Conservation (phyloP, 192 early-diverging fungal genomes). For the Haplosporangium gracile region DNA sequence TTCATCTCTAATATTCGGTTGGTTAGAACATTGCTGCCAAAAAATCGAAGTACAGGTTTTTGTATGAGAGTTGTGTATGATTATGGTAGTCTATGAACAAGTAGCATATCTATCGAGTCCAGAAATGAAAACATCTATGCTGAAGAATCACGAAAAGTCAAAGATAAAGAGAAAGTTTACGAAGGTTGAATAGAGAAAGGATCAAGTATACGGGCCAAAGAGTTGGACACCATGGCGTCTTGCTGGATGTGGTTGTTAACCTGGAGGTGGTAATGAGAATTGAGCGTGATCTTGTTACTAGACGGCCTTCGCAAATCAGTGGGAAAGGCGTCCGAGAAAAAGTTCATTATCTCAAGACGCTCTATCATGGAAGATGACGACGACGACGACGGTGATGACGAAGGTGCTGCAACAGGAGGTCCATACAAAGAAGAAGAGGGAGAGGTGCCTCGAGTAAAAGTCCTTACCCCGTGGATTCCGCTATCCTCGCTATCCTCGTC, state of each 20-base stretch:
- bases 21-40: too few species aligned
- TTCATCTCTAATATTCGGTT: too few species aligned
- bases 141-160: too few species aligned
- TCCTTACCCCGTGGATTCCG: not conserved
- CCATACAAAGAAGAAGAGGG: not conserved
- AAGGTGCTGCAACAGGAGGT: too few species aligned
- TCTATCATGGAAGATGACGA: not conserved
- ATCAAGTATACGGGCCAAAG: too few species aligned
- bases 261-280: not conserved
- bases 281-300: not conserved
- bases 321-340: not conserved
- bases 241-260: not conserved
- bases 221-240: not conserved
- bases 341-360: not conserved
- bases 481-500: conserved; percentile 9
- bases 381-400: not conserved
- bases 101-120: too few species aligned
- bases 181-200: too few species aligned
- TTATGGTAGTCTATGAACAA: too few species aligned
- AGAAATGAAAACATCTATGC: too few species aligned
- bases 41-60: too few species aligned
- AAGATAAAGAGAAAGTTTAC: too few species aligned
- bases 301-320: not conserved
- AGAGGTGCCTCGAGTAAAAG: not conserved
- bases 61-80: too few species aligned